These are phyloP conservation scores for Scalesia atractyloides DNA, from an alignment of 129 eudicot genomes.

Conservation along the genomic window DNA sequence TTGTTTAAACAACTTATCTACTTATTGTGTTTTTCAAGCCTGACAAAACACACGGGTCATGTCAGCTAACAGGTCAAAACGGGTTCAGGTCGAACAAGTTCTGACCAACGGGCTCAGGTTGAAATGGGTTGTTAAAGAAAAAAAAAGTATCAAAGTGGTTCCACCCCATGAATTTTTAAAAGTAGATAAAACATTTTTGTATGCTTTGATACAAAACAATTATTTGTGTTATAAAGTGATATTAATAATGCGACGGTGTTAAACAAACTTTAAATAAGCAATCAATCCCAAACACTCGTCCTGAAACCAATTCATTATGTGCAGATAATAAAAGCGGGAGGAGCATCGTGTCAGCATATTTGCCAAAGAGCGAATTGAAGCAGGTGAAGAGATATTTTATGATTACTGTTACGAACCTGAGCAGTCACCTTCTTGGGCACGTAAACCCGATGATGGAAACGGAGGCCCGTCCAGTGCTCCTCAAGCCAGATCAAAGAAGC, in stretches of 20 bases:
- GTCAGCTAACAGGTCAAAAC: no score
- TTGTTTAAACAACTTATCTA: background rate
- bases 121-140: no score
- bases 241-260: background rate
- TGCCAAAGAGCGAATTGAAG: slow-evolving; percentile 65
- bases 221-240: no score
- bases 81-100: no score
- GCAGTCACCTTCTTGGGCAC: slow-evolving; percentile 74
- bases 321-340: slow-evolving; percentile 74
- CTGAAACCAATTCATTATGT: slow-evolving; percentile 8
- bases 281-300: background rate
- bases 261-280: background rate
- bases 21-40: background rate
- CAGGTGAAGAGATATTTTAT: slow-evolving; percentile 58
- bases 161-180: background rate
- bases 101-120: no score
- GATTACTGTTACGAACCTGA: slow-evolving; percentile 72
- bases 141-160: no score
- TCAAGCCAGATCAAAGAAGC: slow-evolving; percentile 63
- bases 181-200: background rate
- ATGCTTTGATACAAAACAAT: background rate
- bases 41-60: no score
- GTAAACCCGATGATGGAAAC: slow-evolving; percentile 51
- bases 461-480: slow-evolving; percentile 39
- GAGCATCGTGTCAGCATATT: slow-evolving; percentile 85